Evolutionary conservation across 164 flowering plant genomes (phyloP).

Genomic region (Protea cynaroides): DNA sequence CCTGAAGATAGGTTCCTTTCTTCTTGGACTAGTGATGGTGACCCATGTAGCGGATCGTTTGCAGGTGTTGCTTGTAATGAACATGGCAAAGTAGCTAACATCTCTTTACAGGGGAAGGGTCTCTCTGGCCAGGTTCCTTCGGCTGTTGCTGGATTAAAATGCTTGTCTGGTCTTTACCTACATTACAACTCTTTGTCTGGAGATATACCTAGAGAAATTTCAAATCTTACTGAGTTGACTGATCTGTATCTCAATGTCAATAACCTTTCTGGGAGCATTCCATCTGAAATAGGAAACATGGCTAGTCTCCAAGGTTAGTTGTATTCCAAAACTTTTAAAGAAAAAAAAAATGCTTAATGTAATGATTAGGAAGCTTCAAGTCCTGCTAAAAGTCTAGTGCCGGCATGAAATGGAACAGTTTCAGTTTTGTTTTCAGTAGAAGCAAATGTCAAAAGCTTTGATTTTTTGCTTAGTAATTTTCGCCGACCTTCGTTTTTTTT

Average conservation of each 20-base stretch:
- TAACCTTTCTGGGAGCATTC: conserved; percentile 66
- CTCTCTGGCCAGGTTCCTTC: conserved; percentile 61
- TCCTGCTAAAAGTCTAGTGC: too few relatives aligned
- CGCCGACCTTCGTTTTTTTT: background rate
- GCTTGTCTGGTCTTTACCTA: conserved; percentile 80
- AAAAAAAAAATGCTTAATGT: too few relatives aligned
- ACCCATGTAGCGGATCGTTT: conserved; percentile 63
- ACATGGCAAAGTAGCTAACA: conserved; percentile 63
- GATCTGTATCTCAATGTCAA: conserved; percentile 91
- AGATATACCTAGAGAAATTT: conserved; percentile 73
- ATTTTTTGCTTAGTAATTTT: background rate
- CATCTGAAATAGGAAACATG: conserved; percentile 64
- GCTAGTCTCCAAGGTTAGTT: conserved; percentile 73
- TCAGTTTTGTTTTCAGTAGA: too few relatives aligned
- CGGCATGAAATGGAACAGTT: too few relatives aligned
- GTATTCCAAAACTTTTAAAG: background rate
- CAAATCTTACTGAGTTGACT: conserved; percentile 49
- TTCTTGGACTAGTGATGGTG: conserved; percentile 57
- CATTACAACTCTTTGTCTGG: conserved; percentile 75
- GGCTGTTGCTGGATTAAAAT: conserved; percentile 57
- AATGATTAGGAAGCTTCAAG: too few relatives aligned
- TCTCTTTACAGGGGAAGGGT: conserved; percentile 84
- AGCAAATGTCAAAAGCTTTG: background rate
- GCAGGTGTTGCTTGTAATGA: conserved; percentile 85
- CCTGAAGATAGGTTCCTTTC: conserved; percentile 49